phyloP scores from a whole-genome alignment of 1,284 basidiomycete species.

The Austroboletus rostrupii region DNA sequence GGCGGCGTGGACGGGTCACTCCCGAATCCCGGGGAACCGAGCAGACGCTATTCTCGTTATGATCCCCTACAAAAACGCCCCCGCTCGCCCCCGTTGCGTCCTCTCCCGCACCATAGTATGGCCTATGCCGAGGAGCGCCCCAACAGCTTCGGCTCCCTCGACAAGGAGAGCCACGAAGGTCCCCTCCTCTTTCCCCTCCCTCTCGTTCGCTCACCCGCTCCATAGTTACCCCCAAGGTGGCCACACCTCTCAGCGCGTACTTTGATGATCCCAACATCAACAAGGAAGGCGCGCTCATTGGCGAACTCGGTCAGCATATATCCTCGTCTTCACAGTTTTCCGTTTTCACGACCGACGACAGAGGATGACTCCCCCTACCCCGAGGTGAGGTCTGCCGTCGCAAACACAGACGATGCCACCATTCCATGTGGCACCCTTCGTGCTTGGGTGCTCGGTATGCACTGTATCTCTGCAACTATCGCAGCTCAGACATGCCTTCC shows the following conservation, averaged over 20 bases:
- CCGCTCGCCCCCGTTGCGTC: neutral
- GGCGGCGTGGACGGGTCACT: neutral
- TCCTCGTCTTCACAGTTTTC: neutral
- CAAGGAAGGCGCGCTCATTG: slow-evolving; percentile 42
- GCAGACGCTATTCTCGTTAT: neutral
- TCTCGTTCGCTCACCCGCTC: neutral
- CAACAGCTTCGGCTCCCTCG: slow-evolving; percentile 24
- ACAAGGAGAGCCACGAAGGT: slow-evolving; percentile 29
- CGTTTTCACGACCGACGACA: slow-evolving; percentile 3
- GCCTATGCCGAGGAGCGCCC: slow-evolving; percentile 25
- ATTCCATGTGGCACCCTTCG: slow-evolving; percentile 64
- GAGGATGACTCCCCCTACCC: slow-evolving; percentile 57
- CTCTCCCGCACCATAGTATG: slow-evolving; percentile 27
- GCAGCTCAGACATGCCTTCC: neutral
- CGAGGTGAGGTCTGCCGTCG: slow-evolving; percentile 57
- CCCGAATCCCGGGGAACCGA: neutral
- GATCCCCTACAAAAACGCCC: slow-evolving; percentile 11
- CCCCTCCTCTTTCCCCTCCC: neutral
- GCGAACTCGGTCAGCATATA: slow-evolving; percentile 32
- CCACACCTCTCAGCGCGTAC: slow-evolving; percentile 10
- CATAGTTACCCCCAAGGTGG: neutral
- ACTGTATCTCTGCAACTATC: neutral
- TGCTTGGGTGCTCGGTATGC: slow-evolving; percentile 59
- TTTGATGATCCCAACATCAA: slow-evolving; percentile 68
- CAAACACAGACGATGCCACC: slow-evolving; percentile 63